Evolutionary conservation across 192 early-diverging fungal genomes (phyloP).

Genomic region (Powellomyces hirtus): DNA sequence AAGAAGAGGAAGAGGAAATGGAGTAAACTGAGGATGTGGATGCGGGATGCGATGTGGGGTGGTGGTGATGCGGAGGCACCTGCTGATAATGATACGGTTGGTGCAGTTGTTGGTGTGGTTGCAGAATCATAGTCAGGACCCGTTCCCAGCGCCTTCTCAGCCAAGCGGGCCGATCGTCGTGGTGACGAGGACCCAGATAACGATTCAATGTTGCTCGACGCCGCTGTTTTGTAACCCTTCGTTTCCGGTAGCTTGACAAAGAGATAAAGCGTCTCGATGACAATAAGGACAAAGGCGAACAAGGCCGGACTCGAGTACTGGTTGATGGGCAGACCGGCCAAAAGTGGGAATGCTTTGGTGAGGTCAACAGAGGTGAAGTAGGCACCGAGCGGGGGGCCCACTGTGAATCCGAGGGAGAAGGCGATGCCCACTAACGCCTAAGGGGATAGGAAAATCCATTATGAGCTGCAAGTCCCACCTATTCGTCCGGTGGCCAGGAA

Average conservation of each 20-base stretch:
- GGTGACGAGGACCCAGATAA: too few species aligned
- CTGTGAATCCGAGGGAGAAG: constrained; percentile 92
- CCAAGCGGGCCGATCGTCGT: too few species aligned
- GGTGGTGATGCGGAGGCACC: too few species aligned
- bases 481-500: too few species aligned
- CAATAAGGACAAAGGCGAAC: constrained; percentile 79
- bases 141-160: too few species aligned
- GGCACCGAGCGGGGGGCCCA: constrained; percentile 87
- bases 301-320: constrained; percentile 82
- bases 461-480: too few species aligned
- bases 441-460: not conserved
- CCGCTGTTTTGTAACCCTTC: constrained; percentile 32
- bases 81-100: too few species aligned
- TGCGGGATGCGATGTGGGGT: too few species aligned
- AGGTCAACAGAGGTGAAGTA: constrained; percentile 51
- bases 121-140: too few species aligned
- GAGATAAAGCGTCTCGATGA: constrained; percentile 80
- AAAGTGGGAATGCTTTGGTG: constrained; percentile 39
- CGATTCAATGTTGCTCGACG: not conserved
- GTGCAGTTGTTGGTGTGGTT: too few species aligned
- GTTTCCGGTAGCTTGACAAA: constrained; percentile 78
- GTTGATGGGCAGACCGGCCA: constrained; percentile 53
- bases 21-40: constrained; percentile 56
- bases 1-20: constrained; percentile 89
- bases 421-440: constrained; percentile 94